Evolutionary conservation across 495 filamentous ascomycete genomes (phyloP).

Genomic region (Geopyxis carbonaria): DNA sequence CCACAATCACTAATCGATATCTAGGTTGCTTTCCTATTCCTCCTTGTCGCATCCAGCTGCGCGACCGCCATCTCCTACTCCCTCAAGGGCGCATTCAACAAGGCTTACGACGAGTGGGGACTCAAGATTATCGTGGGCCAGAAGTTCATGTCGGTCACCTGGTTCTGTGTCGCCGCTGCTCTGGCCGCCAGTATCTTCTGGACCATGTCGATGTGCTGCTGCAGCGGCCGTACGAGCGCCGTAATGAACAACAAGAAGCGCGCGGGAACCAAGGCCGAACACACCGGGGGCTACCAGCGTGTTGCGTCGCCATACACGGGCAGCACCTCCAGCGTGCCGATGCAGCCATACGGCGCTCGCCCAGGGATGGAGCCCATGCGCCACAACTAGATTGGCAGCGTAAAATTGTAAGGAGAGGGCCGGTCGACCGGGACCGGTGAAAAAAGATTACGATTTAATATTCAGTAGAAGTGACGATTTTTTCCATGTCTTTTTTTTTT

Average conservation of each 20-base stretch:
- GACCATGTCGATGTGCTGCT: constrained; percentile 83
- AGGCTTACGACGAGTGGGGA: constrained; percentile 45
- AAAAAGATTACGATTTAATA: too few species aligned
- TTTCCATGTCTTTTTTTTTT: too few species aligned
- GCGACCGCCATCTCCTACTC: constrained; percentile 45
- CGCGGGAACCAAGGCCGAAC: constrained; percentile 4
- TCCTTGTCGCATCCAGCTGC: constrained; percentile 41
- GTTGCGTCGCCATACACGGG: constrained; percentile 19
- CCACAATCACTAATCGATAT: constrained; percentile 21
- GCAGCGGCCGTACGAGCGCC: constrained; percentile 27
- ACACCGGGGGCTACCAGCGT: constrained; percentile 15
- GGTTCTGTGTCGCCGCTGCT: constrained; percentile 64
- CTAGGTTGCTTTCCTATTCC: constrained; percentile 40
- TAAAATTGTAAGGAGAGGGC: too few species aligned
- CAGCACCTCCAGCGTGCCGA: too few species aligned
- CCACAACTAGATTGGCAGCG: too few species aligned
- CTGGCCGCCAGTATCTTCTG: constrained; percentile 65
- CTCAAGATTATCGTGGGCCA: constrained; percentile 46
- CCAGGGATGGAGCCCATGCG: too few species aligned
- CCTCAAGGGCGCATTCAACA: constrained; percentile 41
- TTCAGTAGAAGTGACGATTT: too few species aligned
- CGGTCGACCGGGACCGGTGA: too few species aligned
- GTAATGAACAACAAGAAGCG: constrained; percentile 15
- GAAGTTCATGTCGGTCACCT: constrained; percentile 50
- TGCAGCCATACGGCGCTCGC: constrained; percentile 3